These are phyloP conservation scores for Colletotrichum somersetense DNA, from an alignment of 2,329 filamentous ascomycete genomes.

Conservation along the genomic window DNA sequence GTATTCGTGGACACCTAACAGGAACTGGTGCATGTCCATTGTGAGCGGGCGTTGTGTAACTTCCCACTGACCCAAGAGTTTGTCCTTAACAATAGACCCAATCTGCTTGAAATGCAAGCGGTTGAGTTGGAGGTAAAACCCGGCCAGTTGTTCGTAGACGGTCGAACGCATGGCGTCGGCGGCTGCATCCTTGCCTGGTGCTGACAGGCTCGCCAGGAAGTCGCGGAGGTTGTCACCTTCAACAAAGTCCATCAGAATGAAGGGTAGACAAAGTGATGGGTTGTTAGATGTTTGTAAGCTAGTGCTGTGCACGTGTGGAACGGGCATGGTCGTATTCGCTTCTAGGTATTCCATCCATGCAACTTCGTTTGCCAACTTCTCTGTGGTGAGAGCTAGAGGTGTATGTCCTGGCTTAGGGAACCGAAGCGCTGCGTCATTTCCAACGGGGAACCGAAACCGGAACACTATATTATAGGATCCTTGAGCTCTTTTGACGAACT, in stretches of 20 bases:
- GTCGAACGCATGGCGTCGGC: neutral
- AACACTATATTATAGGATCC: constrained; percentile 2
- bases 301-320: neutral
- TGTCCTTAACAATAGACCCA: neutral
- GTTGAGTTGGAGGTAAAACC: neutral
- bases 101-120: neutral
- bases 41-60: neutral
- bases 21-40: neutral
- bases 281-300: neutral
- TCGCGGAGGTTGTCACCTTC: neutral
- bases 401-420: constrained; percentile 1
- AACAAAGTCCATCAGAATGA: neutral
- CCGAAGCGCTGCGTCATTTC: neutral
- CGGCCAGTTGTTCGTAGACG: neutral
- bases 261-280: neutral
- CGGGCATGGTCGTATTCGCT: neutral
- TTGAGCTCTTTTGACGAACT: neutral
- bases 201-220: neutral
- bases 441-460: neutral
- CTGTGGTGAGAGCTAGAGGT: neutral
- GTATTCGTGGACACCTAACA: neutral
- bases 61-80: neutral
- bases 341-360: neutral
- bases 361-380: constrained; percentile 1
- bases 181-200: neutral